phyloP scores from a whole-genome alignment of 2,329 filamentous ascomycete species.

The Neofusicoccum laricinum region DNA sequence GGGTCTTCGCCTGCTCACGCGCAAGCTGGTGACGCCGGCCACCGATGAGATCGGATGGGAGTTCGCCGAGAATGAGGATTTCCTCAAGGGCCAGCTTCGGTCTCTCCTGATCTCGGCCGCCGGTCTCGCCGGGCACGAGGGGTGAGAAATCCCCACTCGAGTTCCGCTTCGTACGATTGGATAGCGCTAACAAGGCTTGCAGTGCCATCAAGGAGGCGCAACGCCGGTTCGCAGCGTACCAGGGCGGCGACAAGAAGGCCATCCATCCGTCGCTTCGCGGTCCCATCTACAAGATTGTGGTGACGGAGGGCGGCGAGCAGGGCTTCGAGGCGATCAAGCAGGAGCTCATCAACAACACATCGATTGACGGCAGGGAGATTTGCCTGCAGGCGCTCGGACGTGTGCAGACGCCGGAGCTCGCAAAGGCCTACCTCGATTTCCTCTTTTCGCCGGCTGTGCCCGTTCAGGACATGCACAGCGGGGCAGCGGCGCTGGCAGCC shows the following conservation, averaged over 20 bases:
- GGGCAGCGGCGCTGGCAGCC: conserved; percentile 67
- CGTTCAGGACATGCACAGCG: conserved; percentile 82
- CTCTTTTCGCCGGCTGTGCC: conserved; percentile 82
- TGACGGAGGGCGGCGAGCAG: conserved; percentile 68
- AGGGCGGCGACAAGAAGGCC: conserved; percentile 61
- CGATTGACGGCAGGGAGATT: conserved; percentile 89
- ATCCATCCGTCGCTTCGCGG: conserved; percentile 80
- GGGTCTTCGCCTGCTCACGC: conserved; percentile 73
- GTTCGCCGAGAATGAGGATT: conserved; percentile 73
- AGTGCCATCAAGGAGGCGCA: conserved; percentile 71
- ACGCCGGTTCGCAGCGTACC: conserved; percentile 78
- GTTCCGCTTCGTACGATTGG: not conserved
- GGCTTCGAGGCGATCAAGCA: conserved; percentile 76
- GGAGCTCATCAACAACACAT: conserved; percentile 78
- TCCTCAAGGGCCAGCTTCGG: conserved; percentile 76
- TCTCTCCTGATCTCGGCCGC: conserved; percentile 76
- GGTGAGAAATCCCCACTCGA: conserved; percentile 47
- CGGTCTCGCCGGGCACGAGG: conserved; percentile 71
- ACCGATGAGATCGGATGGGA: conserved; percentile 84
- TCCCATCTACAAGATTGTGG: conserved; percentile 74
- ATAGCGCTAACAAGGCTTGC: conserved; percentile 3
- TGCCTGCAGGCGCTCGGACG: conserved; percentile 73
- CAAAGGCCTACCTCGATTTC: conserved; percentile 67
- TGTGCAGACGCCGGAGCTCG: conserved; percentile 65
- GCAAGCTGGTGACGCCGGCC: conserved; percentile 72